Evolutionary conservation across 1,284 basidiomycete species (phyloP), one percentile per base, ranked within the genome.

Genomic region (Amylostereum chailletii): DNA sequence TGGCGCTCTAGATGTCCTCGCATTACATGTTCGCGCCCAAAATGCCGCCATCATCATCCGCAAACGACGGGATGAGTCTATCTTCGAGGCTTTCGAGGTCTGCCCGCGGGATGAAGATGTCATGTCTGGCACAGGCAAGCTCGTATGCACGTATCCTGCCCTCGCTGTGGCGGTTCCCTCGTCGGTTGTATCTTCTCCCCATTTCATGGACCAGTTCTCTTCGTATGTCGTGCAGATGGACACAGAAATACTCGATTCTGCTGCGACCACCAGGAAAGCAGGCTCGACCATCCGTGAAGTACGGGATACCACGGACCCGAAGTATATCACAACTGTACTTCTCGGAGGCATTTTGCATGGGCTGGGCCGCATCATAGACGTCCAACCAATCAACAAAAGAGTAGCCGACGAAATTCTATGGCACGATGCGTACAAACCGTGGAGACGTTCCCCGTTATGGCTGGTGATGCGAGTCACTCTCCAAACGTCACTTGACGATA

Each of bases 371-470:
- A 52, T 55, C 0, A 57, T 62, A 4, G 58, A 66, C 5, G 59
- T 68, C 3, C 40, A 52, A 6, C 60, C 63, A 7, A 62, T 71
- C 45, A 54, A 51, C 7, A 77, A 76, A 55, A 64, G 69, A 8
- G 65, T 73, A 4, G 64, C 61, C 8, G 73, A 77, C 50, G 71
- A 77, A 29, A 65, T 76, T n/a, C 56, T 75, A 8, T 74, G 68
- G 67, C 33, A 65, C 4, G 48, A 60, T 34, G 60, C 67, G 0
- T 47, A 50, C 31, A 59, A 62, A 11, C 74, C 74, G 8, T 77
- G 75, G 74, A 59, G 72, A 11, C 62, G 75, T n/a, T 71, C 71
- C 3, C 60, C 71, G 0, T 52, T 72, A 1, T 76, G 72, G 71
- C 65, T 74, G 3, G 55, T 74, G n/a, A 57, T 75, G 34, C 69